Percentiles rank a stretch among this genome's conserved stretches.
These are phyloP conservation scores for Lippia alba DNA, from an alignment of 305 asterid species.

Conservation along the genomic window DNA sequence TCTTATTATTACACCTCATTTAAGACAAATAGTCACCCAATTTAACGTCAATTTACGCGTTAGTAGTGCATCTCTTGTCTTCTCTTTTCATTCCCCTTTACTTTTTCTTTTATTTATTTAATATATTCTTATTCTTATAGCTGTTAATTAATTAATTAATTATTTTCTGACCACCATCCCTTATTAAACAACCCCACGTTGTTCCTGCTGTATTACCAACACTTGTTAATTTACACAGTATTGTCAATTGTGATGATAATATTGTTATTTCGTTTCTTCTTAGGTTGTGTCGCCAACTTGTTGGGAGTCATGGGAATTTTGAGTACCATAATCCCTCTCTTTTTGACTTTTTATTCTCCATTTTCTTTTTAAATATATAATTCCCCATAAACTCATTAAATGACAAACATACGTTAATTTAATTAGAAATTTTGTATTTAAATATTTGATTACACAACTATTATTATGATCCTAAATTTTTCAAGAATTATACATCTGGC, in stretches of 20 bases:
- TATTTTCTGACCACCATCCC: constrained; percentile 27
- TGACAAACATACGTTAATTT: no score
- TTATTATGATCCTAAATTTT: not conserved
- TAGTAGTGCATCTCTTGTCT: constrained; percentile 1
- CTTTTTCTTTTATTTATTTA: constrained; percentile 1
- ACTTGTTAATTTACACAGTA: no score
- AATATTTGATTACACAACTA: not conserved
- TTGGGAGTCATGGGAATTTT: no score
- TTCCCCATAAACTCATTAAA: no score
- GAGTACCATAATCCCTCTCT: no score
- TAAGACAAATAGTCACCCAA: constrained; percentile 23
- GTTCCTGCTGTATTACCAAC: constrained; percentile 7
- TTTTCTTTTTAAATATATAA: not conserved
- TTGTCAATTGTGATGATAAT: not conserved
- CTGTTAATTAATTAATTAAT: not conserved
- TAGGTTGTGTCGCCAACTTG: not conserved
- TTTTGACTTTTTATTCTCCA: not conserved
- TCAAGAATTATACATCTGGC: not conserved
- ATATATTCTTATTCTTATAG: not conserved
- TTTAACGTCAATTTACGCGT: constrained; percentile 26
- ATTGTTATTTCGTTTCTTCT: not conserved
- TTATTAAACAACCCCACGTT: constrained; percentile 17
- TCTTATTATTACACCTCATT: constrained; percentile 28
- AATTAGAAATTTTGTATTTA: not conserved
- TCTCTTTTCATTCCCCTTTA: constrained; percentile 14